Evolutionary conservation across 2,329 filamentous ascomycete species (phyloP), one percentile per base, ranked within the genome.

Genomic region (Epichloe coenophiala): DNA sequence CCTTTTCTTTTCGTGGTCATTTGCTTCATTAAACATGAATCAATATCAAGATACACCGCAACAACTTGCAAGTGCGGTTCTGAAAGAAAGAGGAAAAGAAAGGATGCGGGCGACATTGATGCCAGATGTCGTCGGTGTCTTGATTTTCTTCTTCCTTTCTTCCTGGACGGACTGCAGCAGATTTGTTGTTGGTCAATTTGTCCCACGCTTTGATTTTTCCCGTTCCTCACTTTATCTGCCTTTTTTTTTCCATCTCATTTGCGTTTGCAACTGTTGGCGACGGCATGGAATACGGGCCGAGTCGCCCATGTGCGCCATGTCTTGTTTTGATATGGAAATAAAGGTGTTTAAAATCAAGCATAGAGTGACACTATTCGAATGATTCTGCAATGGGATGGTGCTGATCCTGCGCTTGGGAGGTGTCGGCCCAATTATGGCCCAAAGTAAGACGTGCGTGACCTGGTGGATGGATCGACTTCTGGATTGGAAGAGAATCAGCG

Each of bases 281-380:
- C 44, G 15, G 43, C 21, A 6, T 42, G 27, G 19, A 19, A 27
- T 31, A 17, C 21, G 49, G 49, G 27, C 49, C 37, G 33, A 31
- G 36, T 33, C 17, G 44, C 17, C 13, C 15, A 13, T 6, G 23
- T 42, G 27, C 2, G 36, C 43, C 33, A 9, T 39, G 44, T 47
- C 44, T 44, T 48, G 44, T 48, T 45, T 21, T 51, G 36, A 36
- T 39, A 49, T 48, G 51, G 49, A 56, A 54, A 55, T 40, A 45
- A 53, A 23, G 49, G 55, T 43, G 49, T 50, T 51, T 9, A 7
- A 51, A 45, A 51, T 27, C 50, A 19, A 53, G 49, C 50, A 8
- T 54, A 54, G 50, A 54, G 47, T 46, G 45, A n/a, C 47, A 27
- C 23, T 43, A 33, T 42, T 39, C 42, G 21, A 38, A 48, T 31